Conservation (phyloP, 257 asterid species). For the Lithospermum erythrorhizon region DNA sequence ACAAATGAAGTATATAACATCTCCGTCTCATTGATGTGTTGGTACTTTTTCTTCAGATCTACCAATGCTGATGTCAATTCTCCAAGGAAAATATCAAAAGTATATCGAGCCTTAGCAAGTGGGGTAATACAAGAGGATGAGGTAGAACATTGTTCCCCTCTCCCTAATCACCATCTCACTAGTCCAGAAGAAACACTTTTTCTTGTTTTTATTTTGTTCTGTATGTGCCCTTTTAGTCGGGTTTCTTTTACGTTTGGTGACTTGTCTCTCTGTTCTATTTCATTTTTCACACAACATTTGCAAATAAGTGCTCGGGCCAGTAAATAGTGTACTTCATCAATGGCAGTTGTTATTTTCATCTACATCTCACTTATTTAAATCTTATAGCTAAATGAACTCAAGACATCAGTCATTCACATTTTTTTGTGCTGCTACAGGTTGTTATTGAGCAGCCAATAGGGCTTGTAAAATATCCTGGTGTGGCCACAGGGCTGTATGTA, state of each 20-base stretch:
- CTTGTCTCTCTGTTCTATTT: not conserved
- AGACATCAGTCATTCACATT: not conserved
- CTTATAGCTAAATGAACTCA: not conserved
- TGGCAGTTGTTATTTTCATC: not conserved
- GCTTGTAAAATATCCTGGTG: slow-evolving; percentile 78
- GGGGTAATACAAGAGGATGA: slow-evolving; percentile 59
- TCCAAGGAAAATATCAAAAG: slow-evolving; percentile 57
- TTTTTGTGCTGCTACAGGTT: slow-evolving; percentile 26
- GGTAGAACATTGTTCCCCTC: slow-evolving; percentile 28
- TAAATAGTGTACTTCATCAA: too few relatives aligned
- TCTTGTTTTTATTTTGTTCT: not conserved
- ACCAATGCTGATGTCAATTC: slow-evolving; percentile 26
- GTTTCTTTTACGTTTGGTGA: not conserved
- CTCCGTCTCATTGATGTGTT: not conserved
- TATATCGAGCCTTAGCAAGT: slow-evolving; percentile 75
- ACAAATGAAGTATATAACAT: not conserved
- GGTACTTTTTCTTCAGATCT: slow-evolving; percentile 22
- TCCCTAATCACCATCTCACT: not conserved
- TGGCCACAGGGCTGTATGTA: slow-evolving; percentile 86
- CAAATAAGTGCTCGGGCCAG: too few relatives aligned
- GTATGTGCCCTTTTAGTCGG: not conserved
- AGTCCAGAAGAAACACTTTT: not conserved
- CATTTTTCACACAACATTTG: not conserved
- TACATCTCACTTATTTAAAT: not conserved
- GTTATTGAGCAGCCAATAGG: slow-evolving; percentile 85